Evolutionary conservation across 2,329 filamentous ascomycete species (phyloP).

Genomic region (Colletotrichum abscissum): DNA sequence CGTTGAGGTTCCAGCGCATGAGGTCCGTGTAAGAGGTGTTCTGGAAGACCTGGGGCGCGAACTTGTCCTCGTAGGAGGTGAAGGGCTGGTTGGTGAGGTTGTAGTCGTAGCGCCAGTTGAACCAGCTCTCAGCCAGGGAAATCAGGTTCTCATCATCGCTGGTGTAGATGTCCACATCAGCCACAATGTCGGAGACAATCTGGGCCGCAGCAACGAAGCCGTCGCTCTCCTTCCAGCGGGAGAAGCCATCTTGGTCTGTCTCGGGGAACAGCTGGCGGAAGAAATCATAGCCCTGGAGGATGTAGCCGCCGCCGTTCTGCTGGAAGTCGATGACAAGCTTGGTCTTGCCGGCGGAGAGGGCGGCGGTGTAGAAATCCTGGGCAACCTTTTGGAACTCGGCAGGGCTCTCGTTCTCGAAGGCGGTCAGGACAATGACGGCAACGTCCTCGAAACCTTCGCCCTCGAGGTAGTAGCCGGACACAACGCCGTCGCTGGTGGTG

Average conservation of each 20-base stretch:
- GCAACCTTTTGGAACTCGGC: constrained; percentile 49
- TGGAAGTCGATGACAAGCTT: constrained; percentile 70
- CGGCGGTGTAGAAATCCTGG: constrained; percentile 47
- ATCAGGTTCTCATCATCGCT: constrained; percentile 47
- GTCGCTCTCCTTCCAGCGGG: constrained; percentile 51
- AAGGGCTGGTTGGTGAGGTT: constrained; percentile 61
- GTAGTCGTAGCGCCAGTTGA: constrained; percentile 63
- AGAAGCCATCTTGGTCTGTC: constrained; percentile 52
- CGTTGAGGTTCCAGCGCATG: constrained; percentile 63
- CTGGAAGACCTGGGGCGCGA: constrained; percentile 51
- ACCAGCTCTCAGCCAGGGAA: constrained; percentile 59
- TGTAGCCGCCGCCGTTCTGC: constrained; percentile 68
- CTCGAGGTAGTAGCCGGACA: constrained; percentile 48
- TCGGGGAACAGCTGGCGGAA: constrained; percentile 64
- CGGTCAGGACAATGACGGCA: constrained; percentile 43
- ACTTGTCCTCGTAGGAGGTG: constrained; percentile 58
- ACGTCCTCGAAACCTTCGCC: constrained; percentile 47
- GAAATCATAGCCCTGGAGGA: constrained; percentile 68
- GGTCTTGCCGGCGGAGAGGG: constrained; percentile 61
- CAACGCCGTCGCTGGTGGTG: constrained; percentile 39
- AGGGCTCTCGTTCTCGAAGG: constrained; percentile 41
- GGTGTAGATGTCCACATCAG: constrained; percentile 57
- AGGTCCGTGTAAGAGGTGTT: constrained; percentile 65
- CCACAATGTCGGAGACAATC: constrained; percentile 55
- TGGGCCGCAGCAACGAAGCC: constrained; percentile 57